Conservation (phyloP, 257 asterid genomes). For the Lithospermum erythrorhizon region DNA sequence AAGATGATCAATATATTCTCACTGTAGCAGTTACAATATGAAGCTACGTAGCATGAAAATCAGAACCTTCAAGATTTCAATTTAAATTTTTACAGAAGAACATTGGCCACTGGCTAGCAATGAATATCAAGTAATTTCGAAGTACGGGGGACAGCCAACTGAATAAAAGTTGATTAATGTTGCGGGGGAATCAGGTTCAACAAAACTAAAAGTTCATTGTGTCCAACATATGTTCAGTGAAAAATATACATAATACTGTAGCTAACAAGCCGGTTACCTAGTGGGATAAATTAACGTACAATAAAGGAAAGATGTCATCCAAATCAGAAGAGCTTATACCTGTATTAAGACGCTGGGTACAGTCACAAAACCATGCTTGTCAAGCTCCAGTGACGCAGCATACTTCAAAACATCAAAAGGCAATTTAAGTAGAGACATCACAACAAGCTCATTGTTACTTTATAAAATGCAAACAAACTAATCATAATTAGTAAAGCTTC, state of each 20-base stretch:
- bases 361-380: slow-evolving; percentile 61
- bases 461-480: background rate
- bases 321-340: slow-evolving; percentile 18
- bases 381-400: slow-evolving; percentile 75
- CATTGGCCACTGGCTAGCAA: background rate
- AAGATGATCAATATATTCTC: background rate
- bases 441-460: slow-evolving; percentile 1
- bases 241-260: background rate
- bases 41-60: background rate
- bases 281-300: background rate
- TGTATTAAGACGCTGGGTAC: slow-evolving; percentile 50
- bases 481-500: background rate
- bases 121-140: too few species aligned
- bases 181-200: background rate
- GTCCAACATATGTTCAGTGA: background rate
- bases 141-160: too few species aligned
- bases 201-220: background rate
- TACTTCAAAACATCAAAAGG: slow-evolving; percentile 43
- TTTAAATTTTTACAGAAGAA: slow-evolving; percentile 1
- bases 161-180: background rate
- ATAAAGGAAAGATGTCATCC: background rate
- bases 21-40: background rate
- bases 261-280: background rate
- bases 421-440: slow-evolving; percentile 15
- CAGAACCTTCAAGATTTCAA: slow-evolving; percentile 1